Base-by-base conservation (phyloP, 768 basidiomycete genomes). In the Macrocybe gigantea region DNA sequence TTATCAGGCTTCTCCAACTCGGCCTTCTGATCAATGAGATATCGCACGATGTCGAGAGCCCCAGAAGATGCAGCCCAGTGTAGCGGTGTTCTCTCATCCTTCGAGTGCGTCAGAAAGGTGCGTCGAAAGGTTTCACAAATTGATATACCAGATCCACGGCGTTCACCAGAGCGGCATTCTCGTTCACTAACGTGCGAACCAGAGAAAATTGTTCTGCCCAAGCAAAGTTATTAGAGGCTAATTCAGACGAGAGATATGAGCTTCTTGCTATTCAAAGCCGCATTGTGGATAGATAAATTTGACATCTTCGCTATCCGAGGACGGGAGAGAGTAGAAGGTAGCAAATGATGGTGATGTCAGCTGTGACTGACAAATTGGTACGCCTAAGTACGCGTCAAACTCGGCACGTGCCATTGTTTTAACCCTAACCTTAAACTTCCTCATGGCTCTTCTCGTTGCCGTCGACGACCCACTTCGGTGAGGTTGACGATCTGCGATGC, bases 1-100 rank as follows among this genome's bases (percentile, higher is more conserved):
- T 61, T 73, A 64, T 92, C 89, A 13, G 65, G 60, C 56, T 75
- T 76, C 64, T 86, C 77, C 37, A 88, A 75, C 51, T 87, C 82
- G 22, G 83, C 83, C 50, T 78, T 73, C 55, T 81, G 79, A 64
- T 82, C 83, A 49, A 91, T 69, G 54, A 93, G 72, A 63, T 80
- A 86, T 46, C 77, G 71, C 30, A 61, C 74, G 52, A 88, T 80
- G 47, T 88, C 85, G 47, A 79, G 62, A 36, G 83, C 76, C 44
- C 87, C 88, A 13, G 80, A 80, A 8, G 83, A 83, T 9, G 88
- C 81, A 48, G 88, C 86, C 88, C 88, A 91, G 58, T 93, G 90
- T n/a, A 93, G 66, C 7, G 90, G 78, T 0, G 90, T 88, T 33
- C 90, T 74, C 35, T 75, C 83, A 61, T 93, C 89, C 88, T 45